Base-by-base conservation (phyloP, 192 early-diverging fungal genomes). In the Gonapodya prolifera region DNA sequence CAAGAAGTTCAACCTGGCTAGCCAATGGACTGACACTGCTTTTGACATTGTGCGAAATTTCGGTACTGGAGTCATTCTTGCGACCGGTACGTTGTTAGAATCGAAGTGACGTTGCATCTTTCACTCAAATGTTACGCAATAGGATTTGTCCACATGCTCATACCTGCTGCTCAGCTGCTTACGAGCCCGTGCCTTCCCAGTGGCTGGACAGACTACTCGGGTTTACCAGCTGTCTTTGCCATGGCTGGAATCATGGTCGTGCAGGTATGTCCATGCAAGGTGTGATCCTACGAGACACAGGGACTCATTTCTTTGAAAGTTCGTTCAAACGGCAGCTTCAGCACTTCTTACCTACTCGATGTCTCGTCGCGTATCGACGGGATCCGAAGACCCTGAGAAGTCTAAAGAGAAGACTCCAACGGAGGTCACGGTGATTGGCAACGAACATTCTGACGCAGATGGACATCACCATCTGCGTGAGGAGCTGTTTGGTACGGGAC, bases 141-240 rank as follows among this genome's bases (percentile, higher is more conserved):
- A 18, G 88, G 88, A 1, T 91, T 94, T 70, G 88, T 94, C 61
- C 92, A 94, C 79, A 92, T 93, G 92, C 78, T 93, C 0, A 87
- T 89, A 18, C 82, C 82, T 13, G 87, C 90, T 33, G 80, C 89
- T 16, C 80, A 81, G 33, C 82, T 83, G 2, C 83, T 93, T n/a
- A 83, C 85, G 0, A 83, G 86, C 28, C 80, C 83, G 30, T 90
- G 92, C 78, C 79, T 91, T 33, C 82, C 88, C 2, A 81, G 77
- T 0, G 35, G 81, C 1, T 86, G 88, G 77, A 82, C 83, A 61
- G 85, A 86, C 31, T 87, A 82, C 76, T 81, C 81, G n/a, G 35
- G 83, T 74, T 80, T 79, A 2, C 77, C 77, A 0, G 78, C 74
- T 33, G 71, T 83, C 1, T 85, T 87, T 81, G 74, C 17, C 75